Conservation (phyloP, 164 flowering plant species). For the Liriodendron chinense region DNA sequence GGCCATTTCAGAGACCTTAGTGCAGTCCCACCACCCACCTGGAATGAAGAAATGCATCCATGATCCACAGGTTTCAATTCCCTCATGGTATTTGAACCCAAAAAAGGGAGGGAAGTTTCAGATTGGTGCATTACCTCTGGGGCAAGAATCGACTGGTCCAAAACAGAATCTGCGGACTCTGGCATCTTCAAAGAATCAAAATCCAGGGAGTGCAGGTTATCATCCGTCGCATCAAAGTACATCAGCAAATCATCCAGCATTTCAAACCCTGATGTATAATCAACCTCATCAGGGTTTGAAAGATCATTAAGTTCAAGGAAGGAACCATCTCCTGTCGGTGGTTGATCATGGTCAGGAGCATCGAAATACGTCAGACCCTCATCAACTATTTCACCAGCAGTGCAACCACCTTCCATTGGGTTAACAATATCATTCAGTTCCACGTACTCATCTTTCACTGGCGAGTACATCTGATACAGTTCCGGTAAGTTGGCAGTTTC, state of each 20-base stretch:
- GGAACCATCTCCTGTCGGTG: constrained; percentile 27
- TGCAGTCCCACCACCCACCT: constrained; percentile 19
- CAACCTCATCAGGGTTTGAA: constrained; percentile 22
- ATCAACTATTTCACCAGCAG: constrained; percentile 6
- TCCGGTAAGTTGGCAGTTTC: constrained; percentile 6
- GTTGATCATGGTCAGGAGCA: constrained; percentile 22
- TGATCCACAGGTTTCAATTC: not conserved
- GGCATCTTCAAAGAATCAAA: constrained; percentile 26
- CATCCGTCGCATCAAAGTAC: constrained; percentile 42
- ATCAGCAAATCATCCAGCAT: constrained; percentile 44
- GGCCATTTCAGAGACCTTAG: constrained; percentile 2
- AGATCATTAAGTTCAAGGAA: constrained; percentile 52
- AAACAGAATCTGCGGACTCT: constrained; percentile 14
- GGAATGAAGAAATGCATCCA: not conserved
- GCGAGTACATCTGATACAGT: constrained; percentile 10
- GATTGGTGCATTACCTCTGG: constrained; percentile 27
- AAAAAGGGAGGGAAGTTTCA: no score
- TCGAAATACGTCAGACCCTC: constrained; percentile 28
- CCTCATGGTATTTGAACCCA: not conserved
- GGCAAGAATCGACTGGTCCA: constrained; percentile 10
- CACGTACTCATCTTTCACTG: constrained; percentile 15
- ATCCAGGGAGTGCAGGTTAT: constrained; percentile 9
- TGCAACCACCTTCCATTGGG: constrained; percentile 15
- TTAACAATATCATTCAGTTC: constrained; percentile 22
- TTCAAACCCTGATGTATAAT: constrained; percentile 30